A percentile compares a stretch with the other conserved stretches of the same genome.
Conservation (phyloP, 148 eudicot genomes). For the Chenopodium formosanum region DNA sequence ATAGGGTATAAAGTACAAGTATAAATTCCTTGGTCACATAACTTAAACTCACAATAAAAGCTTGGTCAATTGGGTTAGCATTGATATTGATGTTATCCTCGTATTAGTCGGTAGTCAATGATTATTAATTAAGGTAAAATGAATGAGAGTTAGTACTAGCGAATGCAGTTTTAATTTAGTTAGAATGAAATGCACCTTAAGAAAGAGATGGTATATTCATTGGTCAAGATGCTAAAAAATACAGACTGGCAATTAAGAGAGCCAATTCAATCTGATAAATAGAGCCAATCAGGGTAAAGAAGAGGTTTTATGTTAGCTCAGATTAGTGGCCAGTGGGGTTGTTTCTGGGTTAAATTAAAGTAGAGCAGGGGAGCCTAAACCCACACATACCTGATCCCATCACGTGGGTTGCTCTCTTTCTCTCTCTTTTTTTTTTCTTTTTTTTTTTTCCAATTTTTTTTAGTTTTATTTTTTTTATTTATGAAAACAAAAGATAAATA, state of each 20-base stretch:
- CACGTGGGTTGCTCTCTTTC: constrained; percentile 29
- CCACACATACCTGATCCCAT: constrained; percentile 29
- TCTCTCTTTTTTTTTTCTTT: not conserved
- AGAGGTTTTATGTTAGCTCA: constrained; percentile 13
- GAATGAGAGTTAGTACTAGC: not conserved
- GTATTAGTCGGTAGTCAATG: constrained; percentile 15
- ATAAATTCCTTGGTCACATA: not conserved
- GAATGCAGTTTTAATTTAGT: not conserved
- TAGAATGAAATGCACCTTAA: constrained; percentile 9
- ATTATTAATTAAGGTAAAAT: constrained; percentile 24
- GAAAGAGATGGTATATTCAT: constrained; percentile 5
- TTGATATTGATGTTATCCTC: not conserved
- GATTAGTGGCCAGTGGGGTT: constrained; percentile 20
- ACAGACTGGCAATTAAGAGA: constrained; percentile 4
- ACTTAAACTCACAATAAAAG: not conserved
- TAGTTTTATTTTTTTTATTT: not conserved
- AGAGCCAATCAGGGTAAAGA: constrained; percentile 24
- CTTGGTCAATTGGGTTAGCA: not conserved
- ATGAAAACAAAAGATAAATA: not conserved
- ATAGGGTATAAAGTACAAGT: too few relatives aligned
- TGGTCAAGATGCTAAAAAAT: constrained; percentile 19
- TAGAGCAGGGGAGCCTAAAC: not conserved
- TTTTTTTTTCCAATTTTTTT: not conserved
- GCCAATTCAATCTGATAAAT: constrained; percentile 17
- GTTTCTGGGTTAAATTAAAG: constrained; percentile 13